Evolutionary conservation across 2,329 filamentous ascomycete species (phyloP).

Genomic region (Botrytis fragariae): DNA sequence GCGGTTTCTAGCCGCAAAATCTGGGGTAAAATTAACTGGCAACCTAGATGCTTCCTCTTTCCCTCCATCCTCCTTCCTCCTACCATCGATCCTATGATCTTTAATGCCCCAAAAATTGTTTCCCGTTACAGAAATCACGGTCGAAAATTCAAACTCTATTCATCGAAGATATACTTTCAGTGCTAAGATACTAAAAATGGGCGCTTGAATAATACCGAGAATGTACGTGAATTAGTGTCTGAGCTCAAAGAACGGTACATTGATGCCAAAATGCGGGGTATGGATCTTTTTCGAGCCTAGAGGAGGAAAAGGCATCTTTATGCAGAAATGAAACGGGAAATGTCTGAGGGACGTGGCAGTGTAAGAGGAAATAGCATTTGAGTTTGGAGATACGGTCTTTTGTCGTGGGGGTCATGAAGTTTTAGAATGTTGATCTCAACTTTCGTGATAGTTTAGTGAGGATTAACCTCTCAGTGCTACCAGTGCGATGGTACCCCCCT

Average conservation of each 20-base stretch:
- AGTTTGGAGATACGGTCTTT: background rate
- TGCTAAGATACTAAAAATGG: background rate
- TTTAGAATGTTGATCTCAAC: background rate
- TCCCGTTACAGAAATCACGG: background rate
- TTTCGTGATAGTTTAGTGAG: background rate
- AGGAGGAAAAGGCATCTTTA: background rate
- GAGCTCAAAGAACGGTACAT: background rate
- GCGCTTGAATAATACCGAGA: background rate
- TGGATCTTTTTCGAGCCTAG: background rate
- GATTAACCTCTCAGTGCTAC: background rate
- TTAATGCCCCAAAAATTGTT: background rate
- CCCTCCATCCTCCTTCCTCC: background rate
- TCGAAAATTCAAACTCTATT: background rate
- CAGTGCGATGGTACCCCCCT: background rate
- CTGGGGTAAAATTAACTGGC: background rate
- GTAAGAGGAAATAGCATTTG: background rate
- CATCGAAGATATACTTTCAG: background rate
- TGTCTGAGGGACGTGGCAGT: background rate
- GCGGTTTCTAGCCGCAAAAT: background rate
- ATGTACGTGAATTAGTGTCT: slow-evolving; percentile 7
- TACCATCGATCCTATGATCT: background rate
- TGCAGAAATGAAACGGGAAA: background rate
- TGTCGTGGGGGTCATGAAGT: background rate
- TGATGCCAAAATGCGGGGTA: background rate
- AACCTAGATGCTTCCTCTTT: background rate